Conservation (phyloP, 257 asterid species). For the Anisodus acutangulus region DNA sequence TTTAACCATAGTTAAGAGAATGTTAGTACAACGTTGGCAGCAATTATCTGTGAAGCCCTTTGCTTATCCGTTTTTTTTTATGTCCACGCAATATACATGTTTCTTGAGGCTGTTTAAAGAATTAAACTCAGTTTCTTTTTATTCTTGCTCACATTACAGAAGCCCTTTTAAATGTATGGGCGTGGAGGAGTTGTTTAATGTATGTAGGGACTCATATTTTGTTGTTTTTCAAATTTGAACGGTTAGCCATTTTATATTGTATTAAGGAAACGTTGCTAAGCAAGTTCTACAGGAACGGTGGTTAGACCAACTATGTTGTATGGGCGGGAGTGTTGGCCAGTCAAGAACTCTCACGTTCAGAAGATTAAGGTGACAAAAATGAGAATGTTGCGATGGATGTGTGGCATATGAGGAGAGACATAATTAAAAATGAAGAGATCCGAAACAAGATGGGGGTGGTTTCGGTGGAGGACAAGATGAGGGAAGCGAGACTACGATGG, state of each 20-base stretch:
- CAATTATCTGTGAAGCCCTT: neutral
- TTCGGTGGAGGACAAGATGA: no score
- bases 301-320: no score
- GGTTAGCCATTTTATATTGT: neutral
- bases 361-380: no score
- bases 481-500: no score
- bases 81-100: neutral
- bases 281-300: no score
- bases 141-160: neutral
- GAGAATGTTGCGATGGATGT: no score
- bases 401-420: no score
- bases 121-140: neutral
- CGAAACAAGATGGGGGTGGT: no score
- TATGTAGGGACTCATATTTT: neutral
- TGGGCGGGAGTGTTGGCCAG: no score
- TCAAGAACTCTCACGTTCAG: no score
- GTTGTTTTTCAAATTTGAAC: neutral
- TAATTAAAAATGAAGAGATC: no score
- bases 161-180: neutral
- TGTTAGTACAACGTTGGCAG: conserved; percentile 1
- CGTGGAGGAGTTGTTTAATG: neutral
- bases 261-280: no score
- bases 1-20: neutral
- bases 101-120: neutral
- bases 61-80: neutral